Conservation (phyloP, 352 stramenopile species). For the Detonula confervacea region DNA sequence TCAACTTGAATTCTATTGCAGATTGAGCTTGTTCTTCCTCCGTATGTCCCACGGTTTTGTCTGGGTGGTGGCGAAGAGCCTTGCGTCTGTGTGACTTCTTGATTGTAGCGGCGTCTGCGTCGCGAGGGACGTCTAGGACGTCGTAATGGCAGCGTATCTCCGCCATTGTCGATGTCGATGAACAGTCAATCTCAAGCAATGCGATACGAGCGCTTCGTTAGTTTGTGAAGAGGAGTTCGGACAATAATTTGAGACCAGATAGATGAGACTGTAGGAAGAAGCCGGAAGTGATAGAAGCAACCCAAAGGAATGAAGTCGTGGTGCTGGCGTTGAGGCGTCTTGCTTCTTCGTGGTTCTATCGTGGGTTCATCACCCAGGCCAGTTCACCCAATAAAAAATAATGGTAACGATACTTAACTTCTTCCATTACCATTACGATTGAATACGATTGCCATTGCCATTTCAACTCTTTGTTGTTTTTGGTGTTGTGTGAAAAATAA, state of each 20-base stretch:
- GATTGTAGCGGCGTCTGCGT: conserved; percentile 70
- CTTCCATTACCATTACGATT: background rate
- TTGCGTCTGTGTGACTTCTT: conserved; percentile 93
- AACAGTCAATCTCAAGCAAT: background rate
- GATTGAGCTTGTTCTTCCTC: conserved; percentile 35
- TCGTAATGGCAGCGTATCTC: conserved; percentile 75
- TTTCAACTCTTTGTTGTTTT: too few species aligned
- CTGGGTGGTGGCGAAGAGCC: conserved; percentile 94
- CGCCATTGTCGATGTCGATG: background rate
- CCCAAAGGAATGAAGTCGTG: too few species aligned
- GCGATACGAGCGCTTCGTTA: background rate
- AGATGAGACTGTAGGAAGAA: too few species aligned
- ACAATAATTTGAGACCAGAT: too few species aligned
- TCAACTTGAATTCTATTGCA: conserved; percentile 68
- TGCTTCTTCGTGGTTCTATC: too few species aligned
- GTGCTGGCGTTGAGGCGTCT: too few species aligned
- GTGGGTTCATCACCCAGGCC: too few species aligned
- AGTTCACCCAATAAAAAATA: too few species aligned
- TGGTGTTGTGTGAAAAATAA: too few species aligned
- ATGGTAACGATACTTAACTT: too few species aligned
- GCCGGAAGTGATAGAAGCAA: too few species aligned
- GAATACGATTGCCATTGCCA: background rate
- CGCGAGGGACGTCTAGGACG: conserved; percentile 61
- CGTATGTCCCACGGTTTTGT: conserved; percentile 89
- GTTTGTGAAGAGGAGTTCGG: too few species aligned